Evolutionary conservation across 805 yeast species (phyloP), one percentile per base, ranked within the genome.

Genomic region (Candida maltosa): DNA sequence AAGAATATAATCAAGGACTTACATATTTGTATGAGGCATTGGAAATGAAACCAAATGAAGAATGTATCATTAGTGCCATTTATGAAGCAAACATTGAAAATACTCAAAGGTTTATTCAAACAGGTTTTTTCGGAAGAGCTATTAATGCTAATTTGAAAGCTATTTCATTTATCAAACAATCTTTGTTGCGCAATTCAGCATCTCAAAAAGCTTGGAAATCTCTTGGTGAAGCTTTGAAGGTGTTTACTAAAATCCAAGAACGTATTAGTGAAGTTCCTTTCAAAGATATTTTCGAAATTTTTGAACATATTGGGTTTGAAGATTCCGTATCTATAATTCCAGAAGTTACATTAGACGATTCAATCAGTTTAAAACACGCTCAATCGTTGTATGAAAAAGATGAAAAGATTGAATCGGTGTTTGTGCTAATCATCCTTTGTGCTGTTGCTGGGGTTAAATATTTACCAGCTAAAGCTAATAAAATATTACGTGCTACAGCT

Each of bases 41-140:
- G 23, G 49, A 36, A 1, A 41, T 43, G 8, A 56, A 63, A 16
- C 80, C 83, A 0, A 49, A 63, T 8, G 85, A 83, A 34, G 56
- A 57, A 16, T 64, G 72, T 44, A 48, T 62, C 7, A 55, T 78
- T 27, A 67, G 70, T 19, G 72, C 82, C 0, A 55, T 83, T 8
- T 73, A 77, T 38, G 80, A 80, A 38, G 71, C 83, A 1, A 61
- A 78, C 28, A 63, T 81, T 14, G 65, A 70, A 9, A 73, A 80
- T 39, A 72, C 89, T 0, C 58, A 60, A 6, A 62, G 67, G 33
- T 73, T 80, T 35, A 55, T 80, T 8, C 47, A 46, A 1, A 71
- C 75, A 15, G 94, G 94, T 0, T 83, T 75, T 46, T 74, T 78
- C 41, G 83, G 84, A 2, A 74, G 87, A 42, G 83, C 93, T 0